phyloP scores from a whole-genome alignment of 495 filamentous ascomycete species.

The Neohortaea acidophila region DNA sequence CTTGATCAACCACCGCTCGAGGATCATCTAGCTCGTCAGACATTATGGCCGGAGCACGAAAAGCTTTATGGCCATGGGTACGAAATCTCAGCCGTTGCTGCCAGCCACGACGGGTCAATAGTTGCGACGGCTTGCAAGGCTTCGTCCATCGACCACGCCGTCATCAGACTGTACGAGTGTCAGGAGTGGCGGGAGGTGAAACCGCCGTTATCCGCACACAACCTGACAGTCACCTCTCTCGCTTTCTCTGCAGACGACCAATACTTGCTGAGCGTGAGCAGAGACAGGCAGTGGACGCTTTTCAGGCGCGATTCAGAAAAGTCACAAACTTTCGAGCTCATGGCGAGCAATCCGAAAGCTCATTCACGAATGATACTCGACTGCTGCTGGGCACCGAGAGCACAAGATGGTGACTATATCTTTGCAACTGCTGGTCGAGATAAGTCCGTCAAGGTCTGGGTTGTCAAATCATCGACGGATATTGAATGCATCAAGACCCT shows the following conservation, averaged over 20 bases:
- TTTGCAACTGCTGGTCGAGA: conserved; percentile 87
- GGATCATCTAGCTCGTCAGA: conserved; percentile 75
- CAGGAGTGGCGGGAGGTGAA: conserved; percentile 73
- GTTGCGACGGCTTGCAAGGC: conserved; percentile 92
- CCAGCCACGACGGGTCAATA: conserved; percentile 52
- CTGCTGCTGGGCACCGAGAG: conserved; percentile 57
- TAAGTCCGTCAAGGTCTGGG: conserved; percentile 72
- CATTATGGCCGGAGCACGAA: conserved; percentile 88
- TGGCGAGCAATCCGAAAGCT: conserved; percentile 58
- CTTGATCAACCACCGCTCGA: conserved; percentile 66
- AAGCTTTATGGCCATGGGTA: conserved; percentile 99
- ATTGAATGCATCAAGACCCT: conserved; percentile 39
- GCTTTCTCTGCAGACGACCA: conserved; percentile 61
- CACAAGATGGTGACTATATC: conserved; percentile 21
- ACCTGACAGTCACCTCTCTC: conserved; percentile 67
- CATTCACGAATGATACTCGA: conserved; percentile 85
- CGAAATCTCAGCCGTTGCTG: conserved; percentile 84
- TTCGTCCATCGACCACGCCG: conserved; percentile 81
- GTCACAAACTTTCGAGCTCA: conserved; percentile 34
- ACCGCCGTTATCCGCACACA: conserved; percentile 65
- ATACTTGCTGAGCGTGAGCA: conserved; percentile 70
- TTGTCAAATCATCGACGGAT: conserved; percentile 24
- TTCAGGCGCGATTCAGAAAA: conserved; percentile 39
- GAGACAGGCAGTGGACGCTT: conserved; percentile 81
- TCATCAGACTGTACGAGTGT: conserved; percentile 81